Evolutionary conservation across 2,329 filamentous ascomycete species (phyloP).

Genomic region (Fonsecaea multimorphosa): DNA sequence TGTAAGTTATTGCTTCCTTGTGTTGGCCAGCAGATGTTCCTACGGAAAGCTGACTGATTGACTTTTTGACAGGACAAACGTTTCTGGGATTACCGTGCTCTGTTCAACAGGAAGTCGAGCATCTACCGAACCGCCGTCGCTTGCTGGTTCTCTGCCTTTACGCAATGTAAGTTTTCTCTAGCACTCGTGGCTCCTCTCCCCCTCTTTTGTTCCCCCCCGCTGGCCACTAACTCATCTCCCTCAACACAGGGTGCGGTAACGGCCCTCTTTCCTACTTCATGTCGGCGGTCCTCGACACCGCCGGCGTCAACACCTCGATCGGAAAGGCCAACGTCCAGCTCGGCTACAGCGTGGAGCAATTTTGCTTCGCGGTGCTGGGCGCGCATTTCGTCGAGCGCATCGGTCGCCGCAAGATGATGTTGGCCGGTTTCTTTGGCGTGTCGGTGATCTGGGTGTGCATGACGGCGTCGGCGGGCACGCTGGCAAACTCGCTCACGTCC

Average conservation of each 20-base stretch:
- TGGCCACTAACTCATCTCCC: not conserved
- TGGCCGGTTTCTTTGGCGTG: conserved; percentile 58
- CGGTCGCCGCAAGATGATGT: conserved; percentile 63
- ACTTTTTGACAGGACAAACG: conserved; percentile 33
- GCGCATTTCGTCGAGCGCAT: conserved; percentile 63
- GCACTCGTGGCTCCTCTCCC: not conserved
- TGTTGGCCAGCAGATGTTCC: not conserved
- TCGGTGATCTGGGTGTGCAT: conserved; percentile 60
- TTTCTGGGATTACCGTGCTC: conserved; percentile 62
- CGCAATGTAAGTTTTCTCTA: conserved; percentile 49
- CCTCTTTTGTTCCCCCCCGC: not conserved
- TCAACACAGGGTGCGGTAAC: conserved; percentile 41
- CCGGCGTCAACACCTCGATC: conserved; percentile 57
- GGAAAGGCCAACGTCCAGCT: conserved; percentile 61
- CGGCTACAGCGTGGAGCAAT: conserved; percentile 62
- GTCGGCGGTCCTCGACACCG: conserved; percentile 58
- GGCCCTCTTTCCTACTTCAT: conserved; percentile 61
- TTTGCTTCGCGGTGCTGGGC: conserved; percentile 61
- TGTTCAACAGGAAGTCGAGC: conserved; percentile 55
- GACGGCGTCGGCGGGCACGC: conserved; percentile 54
- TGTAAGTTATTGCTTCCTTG: conserved; percentile 20
- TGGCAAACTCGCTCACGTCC: conserved; percentile 36
- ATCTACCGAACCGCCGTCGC: conserved; percentile 60
- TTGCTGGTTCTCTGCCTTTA: conserved; percentile 59
- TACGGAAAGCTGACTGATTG: conserved; percentile 4